Evolutionary conservation across 23 red algal species (phyloP), one percentile per base, ranked within the genome.

Genomic region (Chondrus crispus): DNA sequence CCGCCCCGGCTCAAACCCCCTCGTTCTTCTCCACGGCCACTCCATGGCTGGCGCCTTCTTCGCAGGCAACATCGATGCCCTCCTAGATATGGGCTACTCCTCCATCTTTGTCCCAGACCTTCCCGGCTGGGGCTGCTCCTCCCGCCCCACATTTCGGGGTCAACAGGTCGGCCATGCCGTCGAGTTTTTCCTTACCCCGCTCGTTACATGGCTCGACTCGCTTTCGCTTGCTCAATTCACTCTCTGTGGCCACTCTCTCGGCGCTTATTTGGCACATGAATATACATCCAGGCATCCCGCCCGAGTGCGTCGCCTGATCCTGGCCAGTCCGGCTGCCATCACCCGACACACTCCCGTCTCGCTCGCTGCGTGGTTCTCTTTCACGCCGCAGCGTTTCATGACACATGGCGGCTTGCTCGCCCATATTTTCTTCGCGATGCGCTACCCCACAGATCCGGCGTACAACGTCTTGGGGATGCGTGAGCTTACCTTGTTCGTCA

Each of bases 181-280:
- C 46, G 39, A 42, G 11, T 90, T 90, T 45, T 90, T 62, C 51
- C 70, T 90, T 2, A 2, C 2, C 24, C 74, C 87, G 42, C 36
- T 90, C 11, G 12, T 35, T 14, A 14, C 58, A 10, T 90, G 87
- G 87, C 35, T 90, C 18, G 4, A 4, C 2, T 32, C 41, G 4
- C 72, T 90, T 9, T 4, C 3, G 19, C 13, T 90, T 10, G 5
- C 2, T 3, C 72, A 4, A 2, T 90, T 81, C 71, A 81, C 87
- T 22, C 64, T 98, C 7, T 40, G 74, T 2, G 96, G 89, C 7
- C 96, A 98, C 70, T 96, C 93, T 2, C 72, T 96, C 28, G 96
- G 96, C 64, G 96, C 93, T 51, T 95, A 95, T 68, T 42, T 98
- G 2, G 87, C 91, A 3, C 63, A 92, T 38, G 89, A 90, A 24